Evolutionary conservation across 169 alveolate species (phyloP), one percentile per base, ranked within the genome.

Genomic region (Pseudocohnilembus persalinus): DNA sequence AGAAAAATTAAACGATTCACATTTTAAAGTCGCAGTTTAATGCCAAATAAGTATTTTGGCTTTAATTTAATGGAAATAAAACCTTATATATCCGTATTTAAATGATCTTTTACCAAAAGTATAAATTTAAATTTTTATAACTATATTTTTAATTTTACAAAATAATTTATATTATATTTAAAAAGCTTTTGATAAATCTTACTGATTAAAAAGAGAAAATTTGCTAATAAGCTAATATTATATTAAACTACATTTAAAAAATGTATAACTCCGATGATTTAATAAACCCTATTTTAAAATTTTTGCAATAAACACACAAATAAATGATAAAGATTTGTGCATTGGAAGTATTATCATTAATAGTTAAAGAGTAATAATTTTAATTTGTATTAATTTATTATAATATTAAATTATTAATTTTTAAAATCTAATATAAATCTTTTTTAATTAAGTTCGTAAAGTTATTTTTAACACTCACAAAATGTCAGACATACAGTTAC

Each of bases 321-420:
- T 34, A 49, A 27, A 25, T 79, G 1, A 6, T 79, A 28, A 34
- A 63, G 29, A 79, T 79, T 28, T 79, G 84, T 63, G 65, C 84
- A 28, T 29, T 79, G 29, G 84, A 79, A 79, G 84, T 79, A 29
- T 63, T 79, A 29, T 34, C 64, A 30, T 64, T 79, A 49, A 79
- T 72, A 0, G 84, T 63, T 32, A 79, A 79, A 63, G 64, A 79
- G 84, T 79, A 79, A 76, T 29, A 31, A 29, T 1, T 15, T 24
- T 29, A 20, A 16, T 25, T 76, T 15, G 0, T 29, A 20, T 31
- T 25, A n/a, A 75, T 30, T 29, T 1, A 6, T 75, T 74, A n/a
- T 29, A n/a, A 16, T 74, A 0, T 30, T 29, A 29, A 4, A 0
- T 30, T 20, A 0, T 29, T 0, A 0, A 76, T 29, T 31, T 24